Conservation (phyloP, 2,329 filamentous ascomycete genomes). For the Cladosporium sp. region DNA sequence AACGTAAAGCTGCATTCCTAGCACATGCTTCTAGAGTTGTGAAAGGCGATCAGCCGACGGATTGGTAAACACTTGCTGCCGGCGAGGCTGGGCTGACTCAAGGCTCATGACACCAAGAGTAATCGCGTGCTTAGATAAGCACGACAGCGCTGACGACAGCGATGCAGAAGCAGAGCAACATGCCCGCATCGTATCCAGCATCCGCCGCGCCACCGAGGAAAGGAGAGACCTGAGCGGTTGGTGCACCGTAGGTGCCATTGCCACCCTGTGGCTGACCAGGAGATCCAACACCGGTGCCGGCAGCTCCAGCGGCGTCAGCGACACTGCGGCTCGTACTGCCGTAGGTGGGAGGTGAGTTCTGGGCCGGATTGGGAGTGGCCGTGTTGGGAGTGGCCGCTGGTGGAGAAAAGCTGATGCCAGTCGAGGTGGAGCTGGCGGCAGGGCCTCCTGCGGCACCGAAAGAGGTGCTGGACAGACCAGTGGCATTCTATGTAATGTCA, state of each 20-base stretch:
- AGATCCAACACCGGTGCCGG: constrained; percentile 10
- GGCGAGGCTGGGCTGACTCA: not conserved
- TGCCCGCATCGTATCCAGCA: constrained; percentile 12
- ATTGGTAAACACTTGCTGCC: not conserved
- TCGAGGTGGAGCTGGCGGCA: not conserved
- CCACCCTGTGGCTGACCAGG: not conserved
- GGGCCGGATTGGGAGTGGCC: not conserved
- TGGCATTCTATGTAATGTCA: constrained; percentile 16
- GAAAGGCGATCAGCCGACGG: constrained; percentile 4
- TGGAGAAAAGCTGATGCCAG: constrained; percentile 1
- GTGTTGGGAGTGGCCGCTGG: not conserved
- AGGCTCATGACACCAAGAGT: no score
- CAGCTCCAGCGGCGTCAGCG: constrained; percentile 14
- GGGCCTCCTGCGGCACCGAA: not conserved
- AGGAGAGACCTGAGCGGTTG: constrained; percentile 11
- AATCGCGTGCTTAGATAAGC: constrained; percentile 14
- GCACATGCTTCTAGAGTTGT: constrained; percentile 10
- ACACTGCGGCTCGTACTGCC: constrained; percentile 15
- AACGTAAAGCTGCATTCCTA: constrained; percentile 8
- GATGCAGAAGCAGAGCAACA: constrained; percentile 17
- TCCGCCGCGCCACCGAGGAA: constrained; percentile 15
- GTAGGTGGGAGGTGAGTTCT: not conserved
- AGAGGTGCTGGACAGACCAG: constrained; percentile 4
- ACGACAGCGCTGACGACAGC: constrained; percentile 18
- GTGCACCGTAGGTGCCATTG: constrained; percentile 18